Evolutionary conservation across 257 asterid species (phyloP).

Genomic region (Osmanthus fragrans): DNA sequence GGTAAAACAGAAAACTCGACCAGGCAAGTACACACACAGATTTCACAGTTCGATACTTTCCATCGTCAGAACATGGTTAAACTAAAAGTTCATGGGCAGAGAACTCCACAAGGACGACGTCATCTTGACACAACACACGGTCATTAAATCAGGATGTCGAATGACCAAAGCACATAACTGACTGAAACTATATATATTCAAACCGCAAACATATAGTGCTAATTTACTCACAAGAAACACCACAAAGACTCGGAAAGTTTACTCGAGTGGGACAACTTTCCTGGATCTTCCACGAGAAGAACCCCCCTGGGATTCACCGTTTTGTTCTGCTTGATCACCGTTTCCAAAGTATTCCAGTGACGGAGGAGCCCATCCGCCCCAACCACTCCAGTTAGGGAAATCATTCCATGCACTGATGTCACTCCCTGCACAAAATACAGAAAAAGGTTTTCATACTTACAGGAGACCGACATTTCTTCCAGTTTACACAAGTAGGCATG

Average conservation of each 20-base stretch:
- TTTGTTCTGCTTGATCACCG: constrained; percentile 27
- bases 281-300: constrained; percentile 38
- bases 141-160: not conserved
- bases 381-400: constrained; percentile 45
- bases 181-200: not conserved
- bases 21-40: not conserved
- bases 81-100: not conserved
- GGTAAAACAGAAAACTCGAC: not conserved
- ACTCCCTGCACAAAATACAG: constrained; percentile 35
- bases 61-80: not conserved
- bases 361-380: constrained; percentile 58
- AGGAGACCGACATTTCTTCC: not conserved
- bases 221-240: not conserved
- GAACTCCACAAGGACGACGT: not conserved
- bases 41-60: not conserved
- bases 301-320: constrained; percentile 18
- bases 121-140: not conserved
- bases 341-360: constrained; percentile 41
- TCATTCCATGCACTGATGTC: constrained; percentile 49
- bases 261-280: constrained; percentile 55
- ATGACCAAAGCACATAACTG: not conserved
- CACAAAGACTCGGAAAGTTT: constrained; percentile 9
- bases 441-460: not conserved
- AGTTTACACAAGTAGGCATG: not conserved
- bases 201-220: not conserved